Evolutionary conservation across 208 protist species (phyloP).

Genomic region (Acanthamoeba triangularis): DNA sequence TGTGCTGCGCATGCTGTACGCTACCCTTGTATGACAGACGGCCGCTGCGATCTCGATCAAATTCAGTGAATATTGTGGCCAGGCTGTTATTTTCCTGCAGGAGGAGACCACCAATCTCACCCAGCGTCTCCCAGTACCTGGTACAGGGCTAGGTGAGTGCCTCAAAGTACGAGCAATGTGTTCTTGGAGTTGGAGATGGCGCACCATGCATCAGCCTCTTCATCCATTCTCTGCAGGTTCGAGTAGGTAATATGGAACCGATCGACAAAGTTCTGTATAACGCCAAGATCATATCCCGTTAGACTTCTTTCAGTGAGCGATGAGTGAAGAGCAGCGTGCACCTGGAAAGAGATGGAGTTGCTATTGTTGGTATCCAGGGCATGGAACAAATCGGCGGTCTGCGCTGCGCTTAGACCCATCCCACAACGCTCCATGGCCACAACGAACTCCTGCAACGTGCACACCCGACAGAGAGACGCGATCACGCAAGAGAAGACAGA

Average conservation of each 20-base stretch:
- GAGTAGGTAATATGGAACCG: background rate
- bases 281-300: background rate
- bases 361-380: background rate
- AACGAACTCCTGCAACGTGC: background rate
- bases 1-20: background rate
- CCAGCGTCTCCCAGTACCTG: background rate
- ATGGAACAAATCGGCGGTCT: background rate
- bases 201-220: background rate
- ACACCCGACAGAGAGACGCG: too few species aligned
- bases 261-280: background rate
- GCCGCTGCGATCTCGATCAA: conserved; percentile 4
- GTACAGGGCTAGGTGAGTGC: background rate
- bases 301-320: background rate
- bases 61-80: background rate
- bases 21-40: background rate
- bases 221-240: background rate
- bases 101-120: background rate
- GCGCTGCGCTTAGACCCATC: background rate
- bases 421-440: background rate
- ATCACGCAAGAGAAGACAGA: background rate
- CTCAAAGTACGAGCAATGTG: background rate
- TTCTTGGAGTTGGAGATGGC: background rate
- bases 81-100: background rate
- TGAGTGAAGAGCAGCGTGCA: background rate
- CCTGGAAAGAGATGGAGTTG: background rate